Evolutionary conservation across 257 asterid species (phyloP).

Genomic region (Ehretia macrophylla): DNA sequence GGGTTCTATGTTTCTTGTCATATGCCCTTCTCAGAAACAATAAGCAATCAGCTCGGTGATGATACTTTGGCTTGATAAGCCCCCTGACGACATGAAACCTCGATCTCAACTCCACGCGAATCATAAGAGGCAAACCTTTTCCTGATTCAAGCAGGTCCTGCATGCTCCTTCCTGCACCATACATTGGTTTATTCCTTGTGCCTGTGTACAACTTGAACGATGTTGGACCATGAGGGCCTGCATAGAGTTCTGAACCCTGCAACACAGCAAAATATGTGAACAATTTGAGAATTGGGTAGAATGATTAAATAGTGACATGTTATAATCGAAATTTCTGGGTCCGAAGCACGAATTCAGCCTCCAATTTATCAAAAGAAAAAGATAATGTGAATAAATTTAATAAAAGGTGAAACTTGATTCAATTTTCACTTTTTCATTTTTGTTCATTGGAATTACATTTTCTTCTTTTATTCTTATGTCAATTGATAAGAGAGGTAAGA

Average conservation of each 20-base stretch:
- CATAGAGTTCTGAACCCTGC: slow-evolving; percentile 44
- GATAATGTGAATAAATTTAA: too few relatives aligned
- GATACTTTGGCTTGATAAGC: slow-evolving; percentile 42
- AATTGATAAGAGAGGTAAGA: too few relatives aligned
- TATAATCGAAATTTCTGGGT: not conserved
- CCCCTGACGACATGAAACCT: slow-evolving; percentile 58
- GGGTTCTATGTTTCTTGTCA: slow-evolving; percentile 52
- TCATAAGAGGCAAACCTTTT: slow-evolving; percentile 43
- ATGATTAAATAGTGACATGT: too few relatives aligned
- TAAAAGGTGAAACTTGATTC: too few relatives aligned
- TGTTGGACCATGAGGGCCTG: slow-evolving; percentile 34
- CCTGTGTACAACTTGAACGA: slow-evolving; percentile 39
- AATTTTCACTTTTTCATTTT: too few relatives aligned
- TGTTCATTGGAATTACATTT: too few relatives aligned
- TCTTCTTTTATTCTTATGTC: too few relatives aligned
- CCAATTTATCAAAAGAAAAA: too few relatives aligned
- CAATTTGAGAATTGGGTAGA: too few relatives aligned
- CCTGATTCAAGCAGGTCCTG: slow-evolving; percentile 60
- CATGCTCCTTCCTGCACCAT: slow-evolving; percentile 83
- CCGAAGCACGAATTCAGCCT: too few relatives aligned
- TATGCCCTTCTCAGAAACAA: slow-evolving; percentile 29
- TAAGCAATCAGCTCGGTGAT: slow-evolving; percentile 48
- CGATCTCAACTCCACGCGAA: slow-evolving; percentile 42
- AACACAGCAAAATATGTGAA: not conserved
- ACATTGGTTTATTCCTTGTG: slow-evolving; percentile 59